phyloP scores from a whole-genome alignment of 306 rosid species.

The Dryas drummondii region DNA sequence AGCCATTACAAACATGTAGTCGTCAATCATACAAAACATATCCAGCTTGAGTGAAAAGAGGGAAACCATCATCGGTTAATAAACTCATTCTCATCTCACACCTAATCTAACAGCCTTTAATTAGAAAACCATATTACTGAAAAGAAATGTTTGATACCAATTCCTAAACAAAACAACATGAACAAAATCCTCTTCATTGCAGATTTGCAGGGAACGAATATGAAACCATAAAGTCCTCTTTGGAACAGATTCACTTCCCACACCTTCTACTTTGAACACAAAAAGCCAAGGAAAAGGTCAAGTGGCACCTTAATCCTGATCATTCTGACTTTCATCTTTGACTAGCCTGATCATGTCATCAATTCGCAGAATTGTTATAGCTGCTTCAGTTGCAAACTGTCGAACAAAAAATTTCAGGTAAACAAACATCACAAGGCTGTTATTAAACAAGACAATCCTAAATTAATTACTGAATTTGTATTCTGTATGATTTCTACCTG shows the following conservation, averaged over 20 bases:
- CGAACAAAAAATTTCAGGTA: background rate
- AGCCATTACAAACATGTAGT: background rate
- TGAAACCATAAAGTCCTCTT: background rate
- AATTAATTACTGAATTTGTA: background rate
- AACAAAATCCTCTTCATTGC: background rate
- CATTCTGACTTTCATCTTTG: slow-evolving; percentile 84
- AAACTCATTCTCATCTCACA: background rate
- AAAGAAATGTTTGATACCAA: too few relatives aligned
- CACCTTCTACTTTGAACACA: background rate
- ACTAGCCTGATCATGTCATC: slow-evolving; percentile 97
- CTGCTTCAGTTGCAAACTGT: slow-evolving; percentile 98
- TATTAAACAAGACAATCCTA: slow-evolving; percentile 1
- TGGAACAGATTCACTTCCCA: background rate
- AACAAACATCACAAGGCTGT: slow-evolving; percentile 2
- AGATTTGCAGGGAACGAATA: background rate
- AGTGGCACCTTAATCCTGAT: slow-evolving; percentile 27
- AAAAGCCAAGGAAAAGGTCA: background rate
- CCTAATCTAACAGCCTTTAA: background rate
- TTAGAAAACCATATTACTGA: background rate
- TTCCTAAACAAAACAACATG: background rate
- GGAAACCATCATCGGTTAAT: background rate
- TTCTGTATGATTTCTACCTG: slow-evolving; percentile 45
- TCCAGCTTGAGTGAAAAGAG: background rate
- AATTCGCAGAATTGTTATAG: slow-evolving; percentile 90
- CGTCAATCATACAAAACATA: slow-evolving; percentile 11